Evolutionary conservation across 2,329 filamentous ascomycete species (phyloP), one percentile per base, ranked within the genome.

Genomic region (Elsinoe batatas): DNA sequence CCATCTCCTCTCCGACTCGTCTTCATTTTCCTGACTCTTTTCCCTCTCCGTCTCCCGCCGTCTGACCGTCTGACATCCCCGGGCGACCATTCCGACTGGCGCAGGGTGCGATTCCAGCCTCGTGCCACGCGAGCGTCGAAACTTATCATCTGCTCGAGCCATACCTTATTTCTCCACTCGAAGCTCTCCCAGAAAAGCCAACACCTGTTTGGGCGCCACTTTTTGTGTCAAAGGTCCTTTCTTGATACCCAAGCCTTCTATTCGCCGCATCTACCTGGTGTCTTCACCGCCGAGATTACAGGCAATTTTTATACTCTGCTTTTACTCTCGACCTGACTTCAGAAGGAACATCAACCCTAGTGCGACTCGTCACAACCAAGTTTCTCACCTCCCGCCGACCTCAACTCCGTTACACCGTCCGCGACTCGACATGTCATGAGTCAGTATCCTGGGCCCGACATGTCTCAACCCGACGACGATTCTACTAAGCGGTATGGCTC

Each of bases 401-500:
- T 26, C 32, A 51, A 51, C 33, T 38, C 33, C 38, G 47, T 33
- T 51, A 51, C 47, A 35, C 32, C 47, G 33, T 15, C n/a, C 47
- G 20, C 15, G 33, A 38, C 47, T 33, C 47, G 47, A 36, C 33
- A 55, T 55, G 53, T 55, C 46, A 60, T 60, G 58, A 58, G 58
- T 57, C 58, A 58, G 56, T 56, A 57, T 55, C 26, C 43, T 51
- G 38, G 40, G 18, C 42, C 51, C 35, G 38, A 57, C 50, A 57
- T 53, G 49, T 57, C 57, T 38, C 44, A 56, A 53, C 54, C 55
- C 11, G 54, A 54, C 11, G 57, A 56, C 44, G 58, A 53, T 20
- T 51, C 55, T 33, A 55, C 43, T 17, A 56, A 57, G 30, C 49
- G 53, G 30, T 58, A 58, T 55, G 56, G 43, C 36, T 60, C 58